A percentile compares a stretch with the other conserved stretches of the same genome.
Evolutionary conservation across 2,329 filamentous ascomycete species (phyloP).

Genomic region (Penicillium sp.): DNA sequence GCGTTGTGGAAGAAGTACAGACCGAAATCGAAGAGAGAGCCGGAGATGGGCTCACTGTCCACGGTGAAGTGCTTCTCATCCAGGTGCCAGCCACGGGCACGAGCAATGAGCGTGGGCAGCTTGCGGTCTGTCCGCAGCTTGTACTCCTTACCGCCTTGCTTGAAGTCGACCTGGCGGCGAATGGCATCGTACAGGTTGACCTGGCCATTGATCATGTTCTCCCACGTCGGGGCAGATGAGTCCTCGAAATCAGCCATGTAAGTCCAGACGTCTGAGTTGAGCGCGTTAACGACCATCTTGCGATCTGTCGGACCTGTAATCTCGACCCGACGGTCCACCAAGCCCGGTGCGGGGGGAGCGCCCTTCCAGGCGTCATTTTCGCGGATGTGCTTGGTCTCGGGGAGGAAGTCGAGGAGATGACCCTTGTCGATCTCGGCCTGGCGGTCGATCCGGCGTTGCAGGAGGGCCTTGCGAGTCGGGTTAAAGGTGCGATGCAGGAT

Average conservation of each 20-base stretch:
- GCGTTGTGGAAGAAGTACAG: conserved; percentile 99
- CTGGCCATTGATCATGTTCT: conserved; percentile 98
- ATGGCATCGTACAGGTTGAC: conserved; percentile 96
- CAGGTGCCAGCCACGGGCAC: conserved; percentile 93
- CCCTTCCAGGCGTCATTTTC: conserved; percentile 93
- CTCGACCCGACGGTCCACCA: conserved; percentile 89
- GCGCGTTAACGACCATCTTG: conserved; percentile 97
- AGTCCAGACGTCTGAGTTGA: conserved; percentile 95
- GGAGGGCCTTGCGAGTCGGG: conserved; percentile 73
- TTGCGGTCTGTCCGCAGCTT: conserved; percentile 87
- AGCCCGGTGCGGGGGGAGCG: conserved; percentile 80
- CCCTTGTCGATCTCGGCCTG: conserved; percentile 93
- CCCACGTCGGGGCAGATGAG: conserved; percentile 93
- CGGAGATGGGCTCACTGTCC: conserved; percentile 90
- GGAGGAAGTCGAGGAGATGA: conserved; percentile 82
- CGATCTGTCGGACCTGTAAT: conserved; percentile 96
- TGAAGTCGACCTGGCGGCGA: conserved; percentile 91
- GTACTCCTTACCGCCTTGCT: conserved; percentile 91
- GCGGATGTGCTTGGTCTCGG: conserved; percentile 91
- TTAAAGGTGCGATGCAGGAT: conserved; percentile 96
- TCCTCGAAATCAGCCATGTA: conserved; percentile 99
- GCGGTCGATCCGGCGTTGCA: conserved; percentile 77
- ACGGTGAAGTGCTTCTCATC: conserved; percentile 98
- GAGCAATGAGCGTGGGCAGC: conserved; percentile 85
- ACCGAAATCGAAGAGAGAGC: conserved; percentile 90